Base-by-base conservation (phyloP, 257 asterid species). In the Hygrophila difformis region DNA sequence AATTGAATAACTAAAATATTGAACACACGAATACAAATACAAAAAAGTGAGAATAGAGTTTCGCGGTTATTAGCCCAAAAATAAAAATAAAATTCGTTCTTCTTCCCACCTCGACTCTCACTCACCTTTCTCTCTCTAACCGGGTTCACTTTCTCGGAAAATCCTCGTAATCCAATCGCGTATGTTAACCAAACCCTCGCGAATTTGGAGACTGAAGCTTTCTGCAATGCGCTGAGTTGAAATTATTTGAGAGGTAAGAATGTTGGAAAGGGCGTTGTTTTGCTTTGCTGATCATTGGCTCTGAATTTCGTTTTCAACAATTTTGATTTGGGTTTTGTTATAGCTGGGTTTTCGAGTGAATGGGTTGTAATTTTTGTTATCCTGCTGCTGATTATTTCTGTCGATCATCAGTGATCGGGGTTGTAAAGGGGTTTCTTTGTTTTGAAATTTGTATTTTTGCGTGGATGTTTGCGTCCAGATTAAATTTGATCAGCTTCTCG, bases 21-120 rank as follows among this genome's bases (percentile, higher is more conserved):
- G n/a, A n/a, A n/a, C n/a, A n/a, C n/a, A n/a, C n/a, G n/a, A n/a
- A n/a, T n/a, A n/a, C n/a, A n/a, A 26, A 26, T 3, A 26, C 0
- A 26, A 59, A 60, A 67, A 60, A 57, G 62, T 34, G 66, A 60
- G 69, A 59, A 33, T 47, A 43, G 72, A 37, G 66, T 75, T 75
- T 75, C 83, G 79, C 83, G 83, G 83, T 68, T 71, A 62, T 61
- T 60, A 69, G 61, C 52, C 65, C 36, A 33, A 60, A 22, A 26
- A 53, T 14, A 47, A 58, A 55, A 35, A 26, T 3, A 8, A 64
- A 45, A 33, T 68, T 61, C 68, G 35, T 64, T 60, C 62, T 53
- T 46, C 67, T 51, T 55, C 70, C 67, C 70, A 26, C 37, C 69
- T 63, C 34, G 6, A 60, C 69, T 61, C 64, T 68, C 72, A 56